phyloP scores from a whole-genome alignment of 805 yeast species.

The Saturnispora ahearnii region DNA sequence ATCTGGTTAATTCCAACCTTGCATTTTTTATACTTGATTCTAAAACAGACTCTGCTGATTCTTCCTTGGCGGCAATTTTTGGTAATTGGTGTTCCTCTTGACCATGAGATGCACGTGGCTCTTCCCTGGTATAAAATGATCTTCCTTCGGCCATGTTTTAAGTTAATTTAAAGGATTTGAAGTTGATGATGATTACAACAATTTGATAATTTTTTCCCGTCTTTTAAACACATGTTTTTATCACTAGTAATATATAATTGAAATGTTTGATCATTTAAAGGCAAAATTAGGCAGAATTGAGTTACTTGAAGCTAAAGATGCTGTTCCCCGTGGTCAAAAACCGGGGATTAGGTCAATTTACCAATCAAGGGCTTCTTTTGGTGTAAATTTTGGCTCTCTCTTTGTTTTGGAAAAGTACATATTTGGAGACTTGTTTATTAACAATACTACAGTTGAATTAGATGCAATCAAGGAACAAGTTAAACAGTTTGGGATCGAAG shows the following conservation, averaged over 20 bases:
- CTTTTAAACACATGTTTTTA: neutral
- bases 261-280: slow-evolving; percentile 16
- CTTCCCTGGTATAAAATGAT: slow-evolving; percentile 20
- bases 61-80: slow-evolving; percentile 10
- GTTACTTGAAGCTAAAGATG: slow-evolving; percentile 14
- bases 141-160: slow-evolving; percentile 11
- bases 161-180: neutral
- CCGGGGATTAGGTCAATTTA: slow-evolving; percentile 42
- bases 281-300: slow-evolving; percentile 3
- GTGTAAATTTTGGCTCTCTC: slow-evolving; percentile 77
- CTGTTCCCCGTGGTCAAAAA: slow-evolving; percentile 27
- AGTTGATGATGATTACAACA: neutral
- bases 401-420: slow-evolving; percentile 81
- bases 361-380: slow-evolving; percentile 57
- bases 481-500: slow-evolving; percentile 41
- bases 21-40: slow-evolving; percentile 39
- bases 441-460: slow-evolving; percentile 56
- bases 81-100: slow-evolving; percentile 21
- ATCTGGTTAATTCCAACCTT: slow-evolving; percentile 35
- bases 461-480: slow-evolving; percentile 54
- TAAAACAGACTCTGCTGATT: slow-evolving; percentile 24
- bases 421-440: slow-evolving; percentile 50
- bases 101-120: slow-evolving; percentile 13
- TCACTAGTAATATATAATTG: neutral
- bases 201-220: neutral